Evolutionary conservation across 169 alveolate genomes (phyloP).

Genomic region (Plasmodium billcollinsi): DNA sequence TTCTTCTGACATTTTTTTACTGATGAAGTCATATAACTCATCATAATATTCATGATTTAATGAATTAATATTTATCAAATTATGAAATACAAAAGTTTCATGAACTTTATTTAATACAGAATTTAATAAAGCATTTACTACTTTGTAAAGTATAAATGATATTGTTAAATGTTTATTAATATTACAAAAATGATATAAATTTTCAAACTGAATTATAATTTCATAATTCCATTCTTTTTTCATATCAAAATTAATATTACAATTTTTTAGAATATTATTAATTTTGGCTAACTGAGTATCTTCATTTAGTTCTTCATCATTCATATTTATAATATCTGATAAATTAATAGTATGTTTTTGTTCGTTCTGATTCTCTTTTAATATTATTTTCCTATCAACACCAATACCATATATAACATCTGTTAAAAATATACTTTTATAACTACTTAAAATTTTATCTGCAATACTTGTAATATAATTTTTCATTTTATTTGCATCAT

Average conservation of each 20-base stretch:
- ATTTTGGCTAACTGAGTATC: conserved; percentile 9
- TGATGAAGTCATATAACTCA: conserved; percentile 35
- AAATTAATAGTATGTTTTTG: conserved; percentile 5
- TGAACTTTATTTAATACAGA: conserved; percentile 38
- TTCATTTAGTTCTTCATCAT: neutral
- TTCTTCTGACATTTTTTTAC: conserved; percentile 30
- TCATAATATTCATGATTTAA: conserved; percentile 76
- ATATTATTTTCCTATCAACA: conserved; percentile 74
- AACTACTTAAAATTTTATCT: conserved; percentile 89
- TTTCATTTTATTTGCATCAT: conserved; percentile 61
- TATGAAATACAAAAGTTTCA: conserved; percentile 44
- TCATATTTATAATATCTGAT: conserved; percentile 17
- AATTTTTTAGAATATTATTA: conserved; percentile 21
- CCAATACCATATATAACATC: conserved; percentile 91
- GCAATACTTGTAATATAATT: conserved; percentile 85
- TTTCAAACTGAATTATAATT: conserved; percentile 89
- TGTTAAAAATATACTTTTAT: conserved; percentile 87
- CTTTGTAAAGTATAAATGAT: conserved; percentile 52
- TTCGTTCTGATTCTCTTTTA: conserved; percentile 11
- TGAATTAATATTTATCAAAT: conserved; percentile 74
- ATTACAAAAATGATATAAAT: conserved; percentile 84
- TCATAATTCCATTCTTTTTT: conserved; percentile 88
- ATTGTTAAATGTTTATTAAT: conserved; percentile 47
- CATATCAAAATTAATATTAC: conserved; percentile 39
- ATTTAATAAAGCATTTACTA: conserved; percentile 62